Conservation (phyloP, 1,139 yeast species). For the Yamadazyma epiphylla region DNA sequence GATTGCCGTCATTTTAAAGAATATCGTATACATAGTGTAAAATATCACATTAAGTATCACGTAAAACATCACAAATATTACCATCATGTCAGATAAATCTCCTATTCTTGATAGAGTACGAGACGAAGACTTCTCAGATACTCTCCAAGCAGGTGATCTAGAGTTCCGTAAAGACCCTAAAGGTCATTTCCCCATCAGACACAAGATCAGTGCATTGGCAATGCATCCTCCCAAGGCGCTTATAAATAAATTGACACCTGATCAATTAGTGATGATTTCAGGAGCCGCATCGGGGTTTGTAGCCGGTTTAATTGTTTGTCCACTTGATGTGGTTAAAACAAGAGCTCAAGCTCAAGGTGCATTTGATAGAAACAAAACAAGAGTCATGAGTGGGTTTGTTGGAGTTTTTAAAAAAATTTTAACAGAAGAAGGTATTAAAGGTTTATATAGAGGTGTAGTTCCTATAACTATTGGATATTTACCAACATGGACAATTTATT, state of each 20-base stretch:
- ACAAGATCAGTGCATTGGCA: conserved; percentile 19
- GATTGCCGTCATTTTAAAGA: too few species aligned
- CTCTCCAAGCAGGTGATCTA: conserved; percentile 38
- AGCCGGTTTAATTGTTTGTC: conserved; percentile 47
- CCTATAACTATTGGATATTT: conserved; percentile 92
- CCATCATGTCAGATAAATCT: too few species aligned
- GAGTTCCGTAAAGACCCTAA: conserved; percentile 27
- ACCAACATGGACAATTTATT: conserved; percentile 97
- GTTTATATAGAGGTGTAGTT: conserved; percentile 84
- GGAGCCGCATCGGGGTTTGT: conserved; percentile 47
- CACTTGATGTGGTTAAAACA: conserved; percentile 45
- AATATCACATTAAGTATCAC: too few species aligned
- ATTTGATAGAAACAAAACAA: conserved; percentile 7
- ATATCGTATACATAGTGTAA: too few species aligned
- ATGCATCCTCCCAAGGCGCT: conserved; percentile 21
- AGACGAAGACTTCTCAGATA: conserved; percentile 31
- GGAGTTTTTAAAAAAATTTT: conserved; percentile 63
- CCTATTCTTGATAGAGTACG: conserved; percentile 5
- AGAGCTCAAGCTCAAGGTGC: conserved; percentile 45
- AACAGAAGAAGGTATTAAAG: conserved; percentile 74
- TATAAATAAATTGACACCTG: conserved; percentile 19
- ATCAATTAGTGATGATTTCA: conserved; percentile 38
- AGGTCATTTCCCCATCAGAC: conserved; percentile 19
- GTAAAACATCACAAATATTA: too few species aligned
- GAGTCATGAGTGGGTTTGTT: conserved; percentile 52